Percentiles rank a stretch among this genome's conserved stretches.
Conservation (phyloP, 73 alveolate species). For the Symbiodinium natans region DNA sequence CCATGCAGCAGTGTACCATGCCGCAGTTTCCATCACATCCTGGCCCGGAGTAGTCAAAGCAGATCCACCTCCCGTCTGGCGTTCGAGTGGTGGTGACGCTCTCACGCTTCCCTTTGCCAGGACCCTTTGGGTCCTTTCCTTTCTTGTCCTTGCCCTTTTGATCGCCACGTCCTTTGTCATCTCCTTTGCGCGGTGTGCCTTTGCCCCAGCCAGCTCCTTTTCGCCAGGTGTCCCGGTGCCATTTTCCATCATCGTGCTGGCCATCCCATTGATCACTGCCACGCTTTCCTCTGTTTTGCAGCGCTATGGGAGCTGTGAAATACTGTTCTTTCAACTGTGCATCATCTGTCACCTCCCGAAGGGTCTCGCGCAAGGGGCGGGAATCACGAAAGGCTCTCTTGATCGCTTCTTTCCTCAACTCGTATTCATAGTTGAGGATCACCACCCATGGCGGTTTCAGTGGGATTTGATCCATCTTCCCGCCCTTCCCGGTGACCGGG, state of each 20-base stretch:
- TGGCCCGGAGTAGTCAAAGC: neutral
- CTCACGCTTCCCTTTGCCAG: neutral
- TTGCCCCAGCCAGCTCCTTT: no score
- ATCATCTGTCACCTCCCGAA: neutral
- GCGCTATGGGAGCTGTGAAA: slow-evolving; percentile 3
- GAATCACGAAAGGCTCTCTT: neutral
- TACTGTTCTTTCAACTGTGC: neutral
- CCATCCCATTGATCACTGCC: no score
- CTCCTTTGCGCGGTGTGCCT: no score
- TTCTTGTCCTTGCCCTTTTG: neutral
- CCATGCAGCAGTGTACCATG: neutral
- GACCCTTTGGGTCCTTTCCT: neutral
- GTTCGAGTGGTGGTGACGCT: neutral
- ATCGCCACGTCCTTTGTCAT: neutral
- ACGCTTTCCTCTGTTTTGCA: no score
- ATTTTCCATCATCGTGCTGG: no score
- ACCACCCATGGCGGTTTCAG: no score
- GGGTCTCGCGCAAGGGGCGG: neutral
- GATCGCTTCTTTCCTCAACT: no score
- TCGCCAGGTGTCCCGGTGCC: no score
- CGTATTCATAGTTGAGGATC: no score
- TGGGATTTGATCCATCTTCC: no score
- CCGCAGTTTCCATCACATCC: neutral
- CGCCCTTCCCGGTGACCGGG: neutral
- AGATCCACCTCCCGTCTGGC: neutral